Conservation (phyloP, 2,329 filamentous ascomycete genomes). For the Ilyonectria robusta region DNA sequence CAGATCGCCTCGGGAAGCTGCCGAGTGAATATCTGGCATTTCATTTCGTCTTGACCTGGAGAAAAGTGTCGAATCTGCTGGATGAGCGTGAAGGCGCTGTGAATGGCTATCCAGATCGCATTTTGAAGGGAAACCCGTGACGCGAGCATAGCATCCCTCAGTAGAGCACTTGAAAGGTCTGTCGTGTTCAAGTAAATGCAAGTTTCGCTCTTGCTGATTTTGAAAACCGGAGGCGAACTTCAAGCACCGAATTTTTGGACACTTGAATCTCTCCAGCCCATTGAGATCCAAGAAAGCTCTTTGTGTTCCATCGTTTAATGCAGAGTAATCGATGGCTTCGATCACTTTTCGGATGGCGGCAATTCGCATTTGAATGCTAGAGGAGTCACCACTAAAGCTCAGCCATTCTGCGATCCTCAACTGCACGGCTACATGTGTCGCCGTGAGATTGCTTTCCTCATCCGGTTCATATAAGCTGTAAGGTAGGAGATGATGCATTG, state of each 20-base stretch:
- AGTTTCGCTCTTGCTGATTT: background rate
- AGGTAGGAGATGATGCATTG: background rate
- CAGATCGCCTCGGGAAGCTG: background rate
- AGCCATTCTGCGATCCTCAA: background rate
- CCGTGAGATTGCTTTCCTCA: background rate
- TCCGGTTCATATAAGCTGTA: background rate
- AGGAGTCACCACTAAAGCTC: background rate
- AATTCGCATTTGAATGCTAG: too few species aligned
- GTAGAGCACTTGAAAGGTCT: background rate
- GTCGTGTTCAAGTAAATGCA: background rate
- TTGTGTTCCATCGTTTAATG: background rate
- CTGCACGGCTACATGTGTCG: background rate
- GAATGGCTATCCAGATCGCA: background rate
- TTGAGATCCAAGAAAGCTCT: background rate
- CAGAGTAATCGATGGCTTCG: background rate
- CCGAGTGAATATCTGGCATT: background rate
- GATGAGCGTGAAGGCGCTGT: background rate
- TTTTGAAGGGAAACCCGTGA: background rate
- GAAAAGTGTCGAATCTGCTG: background rate
- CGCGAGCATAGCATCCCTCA: slow-evolving; percentile 1
- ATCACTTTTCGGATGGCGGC: background rate
- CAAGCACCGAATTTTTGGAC: background rate
- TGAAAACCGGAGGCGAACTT: background rate
- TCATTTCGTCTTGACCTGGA: background rate
- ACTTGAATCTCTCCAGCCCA: background rate